These are phyloP conservation scores for Caryopteris hybrid DNA, from an alignment of 305 asterid species.

Conservation along the genomic window DNA sequence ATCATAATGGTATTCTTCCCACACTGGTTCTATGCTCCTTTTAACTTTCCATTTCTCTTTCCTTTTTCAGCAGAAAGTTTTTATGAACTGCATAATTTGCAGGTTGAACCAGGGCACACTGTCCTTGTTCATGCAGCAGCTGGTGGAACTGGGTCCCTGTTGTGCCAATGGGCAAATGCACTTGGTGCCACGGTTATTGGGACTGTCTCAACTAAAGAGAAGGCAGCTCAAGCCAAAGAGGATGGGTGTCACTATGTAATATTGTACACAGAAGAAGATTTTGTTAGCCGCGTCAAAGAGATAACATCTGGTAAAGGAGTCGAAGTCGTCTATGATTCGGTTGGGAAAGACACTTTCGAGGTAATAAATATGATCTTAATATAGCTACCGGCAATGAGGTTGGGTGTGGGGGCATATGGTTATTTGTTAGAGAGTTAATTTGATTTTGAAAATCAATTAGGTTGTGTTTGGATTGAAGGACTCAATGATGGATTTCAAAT, in stretches of 20 bases:
- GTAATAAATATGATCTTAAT: conserved; percentile 25
- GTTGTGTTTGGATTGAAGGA: neutral
- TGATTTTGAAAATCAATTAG: neutral
- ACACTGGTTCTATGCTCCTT: neutral
- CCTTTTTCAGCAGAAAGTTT: neutral
- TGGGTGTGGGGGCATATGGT: neutral
- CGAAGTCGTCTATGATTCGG: conserved; percentile 90
- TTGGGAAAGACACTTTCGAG: conserved; percentile 90
- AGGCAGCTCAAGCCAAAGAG: conserved; percentile 73
- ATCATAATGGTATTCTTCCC: neutral
- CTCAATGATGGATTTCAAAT: neutral
- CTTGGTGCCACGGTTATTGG: conserved; percentile 90
- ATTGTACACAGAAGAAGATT: conserved; percentile 67
- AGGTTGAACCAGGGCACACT: conserved; percentile 82
- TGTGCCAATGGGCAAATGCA: conserved; percentile 91
- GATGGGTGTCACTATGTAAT: conserved; percentile 86
- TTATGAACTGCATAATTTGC: conserved; percentile 7
- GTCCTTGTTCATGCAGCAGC: conserved; percentile 93
- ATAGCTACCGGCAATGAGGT: neutral
- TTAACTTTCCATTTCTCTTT: neutral
- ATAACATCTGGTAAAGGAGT: conserved; percentile 82
- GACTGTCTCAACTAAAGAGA: conserved; percentile 73
- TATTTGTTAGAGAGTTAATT: neutral
- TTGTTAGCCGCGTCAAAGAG: conserved; percentile 69
- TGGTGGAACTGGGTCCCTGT: conserved; percentile 82